These are phyloP conservation scores for Pseudomonodictys pantanalensis DNA, from an alignment of 495 filamentous ascomycete species.

Conservation along the genomic window DNA sequence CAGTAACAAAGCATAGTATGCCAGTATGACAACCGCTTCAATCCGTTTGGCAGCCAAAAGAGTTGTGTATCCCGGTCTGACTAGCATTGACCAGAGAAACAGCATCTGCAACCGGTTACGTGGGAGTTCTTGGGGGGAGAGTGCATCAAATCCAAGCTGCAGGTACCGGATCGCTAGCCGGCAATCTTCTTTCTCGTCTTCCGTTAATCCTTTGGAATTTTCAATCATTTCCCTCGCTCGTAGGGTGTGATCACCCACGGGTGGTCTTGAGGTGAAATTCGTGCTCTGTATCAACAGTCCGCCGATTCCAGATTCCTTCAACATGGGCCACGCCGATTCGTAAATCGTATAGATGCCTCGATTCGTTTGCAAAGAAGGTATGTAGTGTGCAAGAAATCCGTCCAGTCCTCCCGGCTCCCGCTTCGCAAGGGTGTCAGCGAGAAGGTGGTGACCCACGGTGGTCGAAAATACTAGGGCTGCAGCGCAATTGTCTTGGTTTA, in stretches of 20 bases:
- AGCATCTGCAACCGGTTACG: constrained; percentile 39
- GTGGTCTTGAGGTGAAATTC: constrained; percentile 1
- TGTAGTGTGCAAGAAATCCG: constrained; percentile 38
- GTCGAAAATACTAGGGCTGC: constrained; percentile 41
- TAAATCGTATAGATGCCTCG: constrained; percentile 40
- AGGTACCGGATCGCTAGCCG: constrained; percentile 32
- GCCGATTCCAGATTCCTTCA: constrained; percentile 38
- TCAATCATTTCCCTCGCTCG: not conserved
- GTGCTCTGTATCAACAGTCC: constrained; percentile 22
- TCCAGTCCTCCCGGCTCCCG: constrained; percentile 32
- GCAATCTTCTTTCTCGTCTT: constrained; percentile 36
- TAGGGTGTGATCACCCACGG: not conserved
- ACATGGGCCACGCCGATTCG: constrained; percentile 37
- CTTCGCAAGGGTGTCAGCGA: constrained; percentile 39
- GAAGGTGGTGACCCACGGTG: constrained; percentile 39
- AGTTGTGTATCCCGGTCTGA: constrained; percentile 32
- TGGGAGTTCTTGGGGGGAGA: constrained; percentile 10
- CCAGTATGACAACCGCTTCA: constrained; percentile 36
- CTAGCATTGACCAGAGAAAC: constrained; percentile 36
- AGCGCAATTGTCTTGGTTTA: constrained; percentile 41
- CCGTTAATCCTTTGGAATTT: constrained; percentile 8
- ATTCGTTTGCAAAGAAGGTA: constrained; percentile 35
- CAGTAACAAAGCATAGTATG: constrained; percentile 39
- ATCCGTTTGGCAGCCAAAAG: constrained; percentile 31
- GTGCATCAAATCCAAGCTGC: constrained; percentile 40